Conservation (phyloP, 140 eudicot genomes). For the Bidens hawaiensis region DNA sequence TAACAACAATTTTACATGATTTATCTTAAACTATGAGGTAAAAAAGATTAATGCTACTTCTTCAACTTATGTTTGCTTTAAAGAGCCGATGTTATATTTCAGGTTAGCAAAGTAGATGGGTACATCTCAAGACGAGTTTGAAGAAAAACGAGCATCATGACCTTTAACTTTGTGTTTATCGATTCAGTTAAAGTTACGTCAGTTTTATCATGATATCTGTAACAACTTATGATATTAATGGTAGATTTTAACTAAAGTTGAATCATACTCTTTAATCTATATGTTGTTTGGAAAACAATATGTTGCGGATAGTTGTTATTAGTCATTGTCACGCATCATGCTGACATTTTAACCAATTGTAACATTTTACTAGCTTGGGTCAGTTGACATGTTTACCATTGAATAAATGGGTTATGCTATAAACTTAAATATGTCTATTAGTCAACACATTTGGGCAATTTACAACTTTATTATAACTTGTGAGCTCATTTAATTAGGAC, state of each 20-base stretch:
- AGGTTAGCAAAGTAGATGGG: constrained; percentile 5
- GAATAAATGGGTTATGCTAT: too few relatives aligned
- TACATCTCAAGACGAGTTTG: neutral
- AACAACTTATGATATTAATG: neutral
- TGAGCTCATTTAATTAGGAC: too few relatives aligned
- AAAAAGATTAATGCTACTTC: neutral
- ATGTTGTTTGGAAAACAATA: neutral
- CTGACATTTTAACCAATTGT: too few relatives aligned
- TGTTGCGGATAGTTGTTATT: neutral
- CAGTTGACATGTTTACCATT: too few relatives aligned
- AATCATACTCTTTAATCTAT: neutral
- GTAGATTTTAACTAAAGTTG: neutral
- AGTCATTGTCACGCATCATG: neutral
- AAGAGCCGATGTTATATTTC: constrained; percentile 2
- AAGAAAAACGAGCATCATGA: neutral
- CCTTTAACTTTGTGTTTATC: neutral
- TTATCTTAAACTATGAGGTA: neutral
- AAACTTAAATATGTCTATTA: too few relatives aligned
- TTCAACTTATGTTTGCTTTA: neutral
- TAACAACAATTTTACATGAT: neutral
- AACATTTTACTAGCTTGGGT: too few relatives aligned
- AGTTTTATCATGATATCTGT: neutral
- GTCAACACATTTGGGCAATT: too few relatives aligned
- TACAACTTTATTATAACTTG: too few relatives aligned
- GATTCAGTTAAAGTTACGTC: neutral